phyloP scores from a whole-genome alignment of 352 stramenopile species.

The Phytophthora colocasiae region DNA sequence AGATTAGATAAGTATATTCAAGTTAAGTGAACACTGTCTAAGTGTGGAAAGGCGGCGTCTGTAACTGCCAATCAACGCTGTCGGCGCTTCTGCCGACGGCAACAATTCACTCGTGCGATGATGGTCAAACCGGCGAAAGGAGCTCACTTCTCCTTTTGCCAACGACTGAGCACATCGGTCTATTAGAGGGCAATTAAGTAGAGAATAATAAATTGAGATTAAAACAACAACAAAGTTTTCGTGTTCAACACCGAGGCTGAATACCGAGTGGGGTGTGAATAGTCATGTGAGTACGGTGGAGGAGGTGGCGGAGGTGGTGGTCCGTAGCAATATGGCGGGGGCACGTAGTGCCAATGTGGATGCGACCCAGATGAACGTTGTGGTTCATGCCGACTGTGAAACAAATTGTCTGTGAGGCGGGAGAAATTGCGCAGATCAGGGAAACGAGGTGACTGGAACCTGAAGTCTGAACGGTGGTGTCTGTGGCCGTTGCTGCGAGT shows the following conservation, averaged over 20 bases:
- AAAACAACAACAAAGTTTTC: too few species aligned
- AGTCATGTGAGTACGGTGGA: constrained; percentile 3
- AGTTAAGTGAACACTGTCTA: too few species aligned
- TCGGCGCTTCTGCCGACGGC: too few species aligned
- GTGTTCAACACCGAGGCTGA: neutral
- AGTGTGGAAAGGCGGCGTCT: too few species aligned
- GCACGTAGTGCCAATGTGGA: constrained; percentile 5
- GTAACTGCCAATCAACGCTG: too few species aligned
- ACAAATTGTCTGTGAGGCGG: constrained; percentile 1
- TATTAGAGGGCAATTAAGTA: too few species aligned
- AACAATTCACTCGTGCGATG: too few species aligned
- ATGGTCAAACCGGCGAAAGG: too few species aligned
- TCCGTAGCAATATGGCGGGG: constrained; percentile 6
- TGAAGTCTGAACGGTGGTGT: neutral
- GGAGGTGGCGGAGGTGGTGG: constrained; percentile 4
- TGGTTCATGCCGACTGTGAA: constrained; percentile 8
- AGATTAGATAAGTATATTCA: too few species aligned
- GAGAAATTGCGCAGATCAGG: constrained; percentile 3
- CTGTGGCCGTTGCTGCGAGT: neutral
- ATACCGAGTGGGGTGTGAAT: constrained; percentile 1
- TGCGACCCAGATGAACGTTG: neutral
- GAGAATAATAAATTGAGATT: too few species aligned
- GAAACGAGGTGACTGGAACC: constrained; percentile 5
- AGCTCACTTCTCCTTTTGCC: too few species aligned
- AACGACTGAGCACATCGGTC: too few species aligned